These are phyloP conservation scores for Astragalus membranaceus DNA, from an alignment of 306 rosid species.

Conservation along the genomic window DNA sequence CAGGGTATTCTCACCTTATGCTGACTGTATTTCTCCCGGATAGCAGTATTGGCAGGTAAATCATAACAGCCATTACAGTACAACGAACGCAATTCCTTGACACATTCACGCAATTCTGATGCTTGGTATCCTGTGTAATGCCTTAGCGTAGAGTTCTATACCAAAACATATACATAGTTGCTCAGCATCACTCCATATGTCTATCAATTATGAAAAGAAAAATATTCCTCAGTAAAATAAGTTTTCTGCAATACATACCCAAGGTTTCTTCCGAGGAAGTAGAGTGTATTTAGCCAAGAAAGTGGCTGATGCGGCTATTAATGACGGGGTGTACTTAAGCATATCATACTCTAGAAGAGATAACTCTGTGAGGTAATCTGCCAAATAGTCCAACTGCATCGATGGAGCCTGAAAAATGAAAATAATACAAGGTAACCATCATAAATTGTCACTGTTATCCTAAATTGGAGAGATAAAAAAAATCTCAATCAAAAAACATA, in stretches of 20 bases:
- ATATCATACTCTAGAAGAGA: conserved; percentile 54
- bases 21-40: conserved; percentile 64
- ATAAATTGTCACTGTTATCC: neutral
- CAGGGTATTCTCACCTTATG: conserved; percentile 42
- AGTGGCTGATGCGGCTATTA: conserved; percentile 60
- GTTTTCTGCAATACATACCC: conserved; percentile 43
- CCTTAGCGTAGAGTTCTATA: conserved; percentile 49
- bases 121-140: conserved; percentile 50
- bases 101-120: conserved; percentile 48
- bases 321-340: conserved; percentile 48
- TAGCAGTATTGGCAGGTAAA: conserved; percentile 36
- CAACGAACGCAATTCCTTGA: conserved; percentile 41
- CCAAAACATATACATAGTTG: conserved; percentile 9
- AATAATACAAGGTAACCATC: neutral
- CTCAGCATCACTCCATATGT: neutral
- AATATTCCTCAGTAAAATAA: conserved; percentile 7
- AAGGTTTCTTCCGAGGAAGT: conserved; percentile 41
- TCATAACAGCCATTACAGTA: conserved; percentile 28
- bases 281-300: conserved; percentile 63
- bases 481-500: conserved; percentile 22
- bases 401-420: conserved; percentile 46
- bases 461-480: neutral
- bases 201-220: conserved; percentile 6
- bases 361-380: conserved; percentile 45
- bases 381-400: conserved; percentile 48